Evolutionary conservation across 1,284 basidiomycete genomes (phyloP), one percentile per base, ranked within the genome.

Genomic region (Apiotrichum gracile): DNA sequence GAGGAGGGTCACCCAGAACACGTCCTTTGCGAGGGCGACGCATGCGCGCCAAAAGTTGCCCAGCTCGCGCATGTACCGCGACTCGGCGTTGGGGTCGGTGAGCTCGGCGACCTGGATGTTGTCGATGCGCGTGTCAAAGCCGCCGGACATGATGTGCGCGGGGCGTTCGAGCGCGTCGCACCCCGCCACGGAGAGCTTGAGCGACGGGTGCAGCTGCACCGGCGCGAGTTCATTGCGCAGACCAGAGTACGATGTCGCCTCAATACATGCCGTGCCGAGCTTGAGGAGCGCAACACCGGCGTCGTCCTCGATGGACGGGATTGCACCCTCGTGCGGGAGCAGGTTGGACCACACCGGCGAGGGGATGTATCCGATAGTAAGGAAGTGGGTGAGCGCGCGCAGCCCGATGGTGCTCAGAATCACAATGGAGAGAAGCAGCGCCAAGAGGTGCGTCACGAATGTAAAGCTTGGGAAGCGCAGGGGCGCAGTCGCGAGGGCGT

Each of bases 331-430:
- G 52, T 74, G 70, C 0, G 73, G 73, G 0, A 74, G 61, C 1
- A 75, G 62, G 47, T 66, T 68, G 51, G 42, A 39, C 31, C 67
- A 44, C 16, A 67, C 42, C 2, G 68, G 68, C 16, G 70, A 68
- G 6, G 70, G 70, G 42, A 76, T 62, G 49, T 69, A 66, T n/a
- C 74, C 74, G 31, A 67, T 57, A 4, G 72, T 74, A 60, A 74
- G 70, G n/a, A 72, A 26, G 35, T 66, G 66, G 9, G 70, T 72
- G 54, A 74, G 44, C 1, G 61, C 68, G 45, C 67, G 72, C 44
- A 74, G 62, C 6, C 63, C 42, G n/a, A 68, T 49, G 3, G 72
- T 70, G 47, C 68, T 63, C 22, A 60, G n/a, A 35, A 74, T 68
- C 56, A 76, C 62, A 51, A 65, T 49, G 16, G 63, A 55, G 24